Evolutionary conservation across 345 rosid genomes (phyloP).

Genomic region (Hibiscus syriacus): DNA sequence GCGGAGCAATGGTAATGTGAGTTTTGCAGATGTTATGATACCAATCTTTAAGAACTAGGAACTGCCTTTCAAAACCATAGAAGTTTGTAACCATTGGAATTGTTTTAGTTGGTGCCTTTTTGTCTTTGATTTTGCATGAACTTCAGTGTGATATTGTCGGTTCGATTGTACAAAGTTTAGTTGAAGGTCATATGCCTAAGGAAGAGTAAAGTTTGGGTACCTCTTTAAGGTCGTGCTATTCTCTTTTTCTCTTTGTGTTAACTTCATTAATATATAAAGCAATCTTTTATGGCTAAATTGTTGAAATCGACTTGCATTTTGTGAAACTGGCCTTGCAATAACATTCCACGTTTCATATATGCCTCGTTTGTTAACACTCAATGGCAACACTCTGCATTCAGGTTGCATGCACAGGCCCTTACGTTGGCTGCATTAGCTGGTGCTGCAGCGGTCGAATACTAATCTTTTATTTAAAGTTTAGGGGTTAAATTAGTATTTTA

Average conservation of each 20-base stretch:
- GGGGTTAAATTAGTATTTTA: no score
- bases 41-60: background rate
- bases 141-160: background rate
- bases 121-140: background rate
- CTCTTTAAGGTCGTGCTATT: no score
- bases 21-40: background rate
- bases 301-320: background rate
- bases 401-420: constrained; percentile 93
- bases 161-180: background rate
- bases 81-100: background rate
- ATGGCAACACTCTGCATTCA: constrained; percentile 15
- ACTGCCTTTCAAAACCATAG: background rate
- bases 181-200: background rate
- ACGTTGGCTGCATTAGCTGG: constrained; percentile 89
- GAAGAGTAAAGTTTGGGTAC: no score
- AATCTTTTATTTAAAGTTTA: no score
- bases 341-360: background rate
- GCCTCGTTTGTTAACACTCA: background rate
- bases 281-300: background rate
- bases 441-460: constrained; percentile 79
- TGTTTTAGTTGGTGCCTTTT: background rate
- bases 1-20: background rate
- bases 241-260: no score
- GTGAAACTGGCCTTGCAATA: no score
- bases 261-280: no score